Evolutionary conservation across 2,329 filamentous ascomycete genomes (phyloP).

Genomic region (Dendryphion nanum): DNA sequence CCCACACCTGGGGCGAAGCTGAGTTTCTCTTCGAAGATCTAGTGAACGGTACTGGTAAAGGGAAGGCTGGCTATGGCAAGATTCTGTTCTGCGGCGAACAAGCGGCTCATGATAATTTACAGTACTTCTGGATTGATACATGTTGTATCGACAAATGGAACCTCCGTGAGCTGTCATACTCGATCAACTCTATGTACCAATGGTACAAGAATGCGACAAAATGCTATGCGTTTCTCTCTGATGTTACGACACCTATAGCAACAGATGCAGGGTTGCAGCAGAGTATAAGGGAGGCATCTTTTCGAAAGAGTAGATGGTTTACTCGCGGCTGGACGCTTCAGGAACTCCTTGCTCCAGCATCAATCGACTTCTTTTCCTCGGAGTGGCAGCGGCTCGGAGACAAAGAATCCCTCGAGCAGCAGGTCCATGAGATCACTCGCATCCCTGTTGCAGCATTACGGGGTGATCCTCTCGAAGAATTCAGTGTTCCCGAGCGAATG

Average conservation of each 20-base stretch:
- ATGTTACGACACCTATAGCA: constrained; percentile 12
- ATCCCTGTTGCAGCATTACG: too few relatives aligned
- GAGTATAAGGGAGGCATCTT: constrained; percentile 11
- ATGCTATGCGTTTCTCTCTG: constrained; percentile 19
- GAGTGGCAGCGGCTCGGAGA: too few relatives aligned
- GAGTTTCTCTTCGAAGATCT: constrained; percentile 29
- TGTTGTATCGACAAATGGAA: constrained; percentile 22
- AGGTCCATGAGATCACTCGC: too few relatives aligned
- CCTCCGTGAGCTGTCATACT: constrained; percentile 10
- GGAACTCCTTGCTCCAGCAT: constrained; percentile 11
- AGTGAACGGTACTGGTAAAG: constrained; percentile 9
- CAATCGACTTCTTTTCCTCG: constrained; percentile 14
- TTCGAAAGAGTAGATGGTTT: too few relatives aligned
- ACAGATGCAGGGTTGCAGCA: constrained; percentile 1
- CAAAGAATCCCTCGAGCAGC: too few relatives aligned
- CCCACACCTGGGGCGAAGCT: constrained; percentile 31
- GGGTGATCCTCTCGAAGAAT: too few relatives aligned
- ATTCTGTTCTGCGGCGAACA: constrained; percentile 19
- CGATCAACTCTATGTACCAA: constrained; percentile 15
- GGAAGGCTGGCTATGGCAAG: constrained; percentile 14
- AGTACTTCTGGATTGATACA: constrained; percentile 22
- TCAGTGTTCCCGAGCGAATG: too few relatives aligned
- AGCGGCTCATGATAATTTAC: constrained; percentile 15
- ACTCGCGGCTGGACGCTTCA: too few relatives aligned
- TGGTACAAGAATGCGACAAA: constrained; percentile 15